These are phyloP conservation scores for Pulveroboletus sp. DNA, from an alignment of 768 basidiomycete species.

Conservation along the genomic window DNA sequence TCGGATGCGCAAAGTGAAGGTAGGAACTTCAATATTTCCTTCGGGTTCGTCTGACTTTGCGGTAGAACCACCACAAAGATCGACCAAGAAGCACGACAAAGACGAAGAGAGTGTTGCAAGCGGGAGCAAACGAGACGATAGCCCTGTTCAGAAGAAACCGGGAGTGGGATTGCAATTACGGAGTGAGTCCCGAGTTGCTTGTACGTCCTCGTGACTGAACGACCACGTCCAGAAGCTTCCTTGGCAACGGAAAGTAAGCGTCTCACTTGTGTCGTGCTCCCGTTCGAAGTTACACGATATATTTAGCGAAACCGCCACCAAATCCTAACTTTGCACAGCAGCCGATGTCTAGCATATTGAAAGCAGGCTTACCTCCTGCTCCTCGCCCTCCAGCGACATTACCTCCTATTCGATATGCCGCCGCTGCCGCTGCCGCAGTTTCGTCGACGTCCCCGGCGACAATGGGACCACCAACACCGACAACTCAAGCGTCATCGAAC, in stretches of 20 bases:
- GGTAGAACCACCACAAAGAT: slow-evolving; percentile 60
- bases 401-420: slow-evolving; percentile 84
- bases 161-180: slow-evolving; percentile 56
- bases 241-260: slow-evolving; percentile 54
- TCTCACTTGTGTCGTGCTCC: not conserved
- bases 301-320: slow-evolving; percentile 59
- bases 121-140: slow-evolving; percentile 66
- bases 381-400: slow-evolving; percentile 49
- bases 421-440: slow-evolving; percentile 67
- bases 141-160: slow-evolving; percentile 78
- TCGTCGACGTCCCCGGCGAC: slow-evolving; percentile 22
- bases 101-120: slow-evolving; percentile 75
- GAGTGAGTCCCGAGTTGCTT: slow-evolving; percentile 48
- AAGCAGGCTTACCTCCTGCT: slow-evolving; percentile 60
- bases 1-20: slow-evolving; percentile 75
- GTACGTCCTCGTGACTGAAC: slow-evolving; percentile 12
- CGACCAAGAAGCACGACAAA: slow-evolving; percentile 62
- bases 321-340: slow-evolving; percentile 79
- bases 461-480: slow-evolving; percentile 23
- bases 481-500: slow-evolving; percentile 38
- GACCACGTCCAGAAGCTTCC: slow-evolving; percentile 52
- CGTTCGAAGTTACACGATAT: slow-evolving; percentile 3
- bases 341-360: slow-evolving; percentile 71
- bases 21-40: slow-evolving; percentile 20
- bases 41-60: not conserved